phyloP scores from a whole-genome alignment of 2,329 filamentous ascomycete genomes.

The Zymoseptoria ardabiliae region DNA sequence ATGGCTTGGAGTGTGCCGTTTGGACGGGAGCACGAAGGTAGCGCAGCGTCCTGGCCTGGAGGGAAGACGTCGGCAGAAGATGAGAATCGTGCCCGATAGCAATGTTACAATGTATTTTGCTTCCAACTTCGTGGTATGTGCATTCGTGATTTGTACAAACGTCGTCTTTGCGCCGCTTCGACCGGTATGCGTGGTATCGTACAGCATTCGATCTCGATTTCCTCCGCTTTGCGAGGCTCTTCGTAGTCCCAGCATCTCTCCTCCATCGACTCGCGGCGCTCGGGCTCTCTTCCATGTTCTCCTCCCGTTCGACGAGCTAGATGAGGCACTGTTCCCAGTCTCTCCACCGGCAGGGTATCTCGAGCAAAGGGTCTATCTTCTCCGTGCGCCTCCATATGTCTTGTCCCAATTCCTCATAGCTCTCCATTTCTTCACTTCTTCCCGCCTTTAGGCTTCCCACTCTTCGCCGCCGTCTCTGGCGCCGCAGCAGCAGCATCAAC shows the following conservation, averaged over 20 bases:
- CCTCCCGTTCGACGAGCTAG: too few relatives aligned
- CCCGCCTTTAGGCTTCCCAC: conserved; percentile 29
- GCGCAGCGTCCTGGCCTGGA: background rate
- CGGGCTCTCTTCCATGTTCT: too few relatives aligned
- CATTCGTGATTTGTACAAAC: background rate
- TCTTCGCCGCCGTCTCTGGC: conserved; percentile 30
- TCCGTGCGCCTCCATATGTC: background rate
- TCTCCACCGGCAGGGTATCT: too few relatives aligned
- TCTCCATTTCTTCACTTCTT: conserved; percentile 23
- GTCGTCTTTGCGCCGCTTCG: background rate
- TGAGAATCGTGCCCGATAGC: background rate
- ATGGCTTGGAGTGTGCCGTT: too few relatives aligned
- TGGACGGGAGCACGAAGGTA: too few relatives aligned
- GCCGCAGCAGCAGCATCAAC: conserved; percentile 34
- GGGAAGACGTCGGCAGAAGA: too few relatives aligned
- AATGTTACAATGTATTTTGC: background rate
- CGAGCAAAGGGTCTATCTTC: background rate
- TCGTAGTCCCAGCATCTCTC: background rate
- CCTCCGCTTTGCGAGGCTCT: background rate
- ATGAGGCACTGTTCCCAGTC: too few relatives aligned
- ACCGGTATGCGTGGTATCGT: background rate
- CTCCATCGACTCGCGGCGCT: too few relatives aligned
- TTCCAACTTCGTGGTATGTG: background rate
- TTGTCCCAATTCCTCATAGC: background rate
- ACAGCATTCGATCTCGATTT: background rate